A percentile compares a stretch with the other conserved stretches of the same genome.
Evolutionary conservation across 305 asterid species (phyloP).

Genomic region (Ilex paraguariensis): DNA sequence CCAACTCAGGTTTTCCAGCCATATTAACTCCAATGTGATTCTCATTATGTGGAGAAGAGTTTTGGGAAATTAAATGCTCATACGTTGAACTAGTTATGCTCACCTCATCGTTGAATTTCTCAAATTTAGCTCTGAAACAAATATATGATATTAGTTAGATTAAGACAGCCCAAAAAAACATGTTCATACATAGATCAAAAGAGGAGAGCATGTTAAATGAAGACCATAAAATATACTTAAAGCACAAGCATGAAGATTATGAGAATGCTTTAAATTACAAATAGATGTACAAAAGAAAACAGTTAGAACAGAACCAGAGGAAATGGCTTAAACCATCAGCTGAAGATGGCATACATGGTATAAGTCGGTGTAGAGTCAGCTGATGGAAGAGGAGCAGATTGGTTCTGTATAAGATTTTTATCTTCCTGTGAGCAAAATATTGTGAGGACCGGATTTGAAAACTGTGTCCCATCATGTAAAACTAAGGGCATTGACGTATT

Average conservation of each 20-base stretch:
- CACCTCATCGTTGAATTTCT: slow-evolving; percentile 51
- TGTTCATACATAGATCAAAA: no score
- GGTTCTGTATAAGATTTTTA: slow-evolving; percentile 17
- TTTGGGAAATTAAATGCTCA: slow-evolving; percentile 32
- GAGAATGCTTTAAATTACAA: no score
- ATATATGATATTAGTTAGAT: background rate
- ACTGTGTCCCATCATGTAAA: no score
- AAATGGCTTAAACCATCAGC: background rate
- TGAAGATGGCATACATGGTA: slow-evolving; percentile 41
- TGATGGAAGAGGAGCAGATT: slow-evolving; percentile 36
- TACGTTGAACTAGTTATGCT: slow-evolving; percentile 34
- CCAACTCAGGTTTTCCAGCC: slow-evolving; percentile 38
- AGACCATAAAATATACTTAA: no score
- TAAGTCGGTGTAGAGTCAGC: slow-evolving; percentile 26
- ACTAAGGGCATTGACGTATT: slow-evolving; percentile 31
- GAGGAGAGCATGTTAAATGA: no score
- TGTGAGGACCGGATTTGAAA: background rate
- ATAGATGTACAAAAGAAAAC: no score
- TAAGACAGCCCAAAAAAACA: no score
- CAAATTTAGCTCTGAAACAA: slow-evolving; percentile 41
- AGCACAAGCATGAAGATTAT: no score
- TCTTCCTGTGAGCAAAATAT: slow-evolving; percentile 49
- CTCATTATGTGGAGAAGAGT: slow-evolving; percentile 32
- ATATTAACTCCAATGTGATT: slow-evolving; percentile 36
- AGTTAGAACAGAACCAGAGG: background rate